Evolutionary conservation across 2,329 filamentous ascomycete species (phyloP), one percentile per base, ranked within the genome.

Genomic region (Colletotrichum lupini): DNA sequence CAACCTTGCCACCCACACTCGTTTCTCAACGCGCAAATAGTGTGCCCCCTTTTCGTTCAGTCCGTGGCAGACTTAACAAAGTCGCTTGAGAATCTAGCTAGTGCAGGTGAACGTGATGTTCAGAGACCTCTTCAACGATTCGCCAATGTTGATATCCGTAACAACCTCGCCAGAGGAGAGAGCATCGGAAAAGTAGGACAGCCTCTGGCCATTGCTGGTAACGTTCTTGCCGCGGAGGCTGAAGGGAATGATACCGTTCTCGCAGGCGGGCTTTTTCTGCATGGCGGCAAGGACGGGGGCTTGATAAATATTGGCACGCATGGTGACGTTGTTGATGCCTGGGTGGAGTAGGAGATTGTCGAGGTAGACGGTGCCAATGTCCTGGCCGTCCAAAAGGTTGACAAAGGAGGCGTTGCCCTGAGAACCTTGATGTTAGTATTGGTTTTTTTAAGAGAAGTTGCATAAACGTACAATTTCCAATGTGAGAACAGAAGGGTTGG

Each of bases 401-500:
- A 85, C 82, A 81, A 93, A 92, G 32, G 88, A 88, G 46, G 90
- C 84, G 77, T 93, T 92, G 77, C 92, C 92, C 85, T 91, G 32
- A 16, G 59, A 26, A 52, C 9, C 16, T 30, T 30, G n/a, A 55
- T 26, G 64, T 75, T 4, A 75, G 68, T 7, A 16, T 7, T 14
- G 22, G 24, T 14, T 7, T 28, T 14, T 8, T 22, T 24, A 5
- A n/a, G 11, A 56, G 57, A 35, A 32, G 24, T 12, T 42, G 22
- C 9, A 42, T 60, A 19, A 37, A 84, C 87, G 82, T 83, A 91
- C 89, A 77, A 94, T 88, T 42, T 92, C 87, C 65, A 94, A 85
- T n/a, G 87, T 90, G 78, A 92, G 86, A 64, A 89, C 82, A 1
- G 91, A 92, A 7, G 85, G 87, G 80, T 94, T 94, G 76, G 90